Base-by-base conservation (phyloP, 2,329 filamentous ascomycete species). In the Periconia sp. region DNA sequence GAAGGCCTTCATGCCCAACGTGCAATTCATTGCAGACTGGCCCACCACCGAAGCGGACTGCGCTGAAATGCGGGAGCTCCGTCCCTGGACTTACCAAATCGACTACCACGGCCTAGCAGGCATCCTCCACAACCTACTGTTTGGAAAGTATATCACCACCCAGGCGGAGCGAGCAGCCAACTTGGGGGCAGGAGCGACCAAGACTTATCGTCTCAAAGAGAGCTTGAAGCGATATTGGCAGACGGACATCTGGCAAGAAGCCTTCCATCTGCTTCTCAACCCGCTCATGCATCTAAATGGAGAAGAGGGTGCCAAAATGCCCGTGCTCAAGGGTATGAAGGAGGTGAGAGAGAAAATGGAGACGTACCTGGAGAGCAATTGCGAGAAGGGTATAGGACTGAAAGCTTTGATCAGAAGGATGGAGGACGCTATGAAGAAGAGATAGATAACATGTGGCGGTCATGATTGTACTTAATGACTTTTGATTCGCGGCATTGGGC, bases 31-130 rank as follows among this genome's bases (percentile, higher is more conserved):
- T 55, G 94, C 93, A 0, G 94, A 99, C 76, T 99, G 94, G 94
- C 90, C 94, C 74, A 92, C 91, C 0, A 85, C 84, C 15, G 83
- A 89, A 20, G 88, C 91, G 49, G 94, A 99, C 75, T 99, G 94
- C 74, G 88, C 90, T 17, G 94, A 99, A 79, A 96, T 97, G 84
- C 88, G 92, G 45, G 93, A 99, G 76, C 84, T 91, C 52, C 84
- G 93, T 1, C 92, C 92, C 0, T 99, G 94, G 94, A 97, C 93
- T 1, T 97, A 92, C 79, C 94, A 99, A 73, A 91, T 97, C 61
- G 94, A 99, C 77, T 95, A 97, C 66, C 91, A 96, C 73, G 94
- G 94, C 13, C 82, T 97, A 0, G 94, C 94, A 0, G 92, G 91
- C 5, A 90, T 91, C 20, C 80, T 97, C 5, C 92, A 99, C 75